phyloP scores from a whole-genome alignment of 371 early-diverging fungal genomes.

The Lichtheimia corymbifera region DNA sequence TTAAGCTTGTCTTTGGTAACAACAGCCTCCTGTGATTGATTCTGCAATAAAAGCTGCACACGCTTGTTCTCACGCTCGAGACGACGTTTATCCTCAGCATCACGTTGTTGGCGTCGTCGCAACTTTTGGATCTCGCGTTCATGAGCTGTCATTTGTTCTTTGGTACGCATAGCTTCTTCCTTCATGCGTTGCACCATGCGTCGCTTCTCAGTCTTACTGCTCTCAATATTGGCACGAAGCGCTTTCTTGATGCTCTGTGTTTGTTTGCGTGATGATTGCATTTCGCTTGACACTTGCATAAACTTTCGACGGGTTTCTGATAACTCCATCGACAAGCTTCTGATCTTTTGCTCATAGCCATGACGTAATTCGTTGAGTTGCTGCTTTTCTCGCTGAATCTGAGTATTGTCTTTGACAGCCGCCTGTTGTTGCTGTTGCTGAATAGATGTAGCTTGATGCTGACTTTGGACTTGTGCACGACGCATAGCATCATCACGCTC shows the following conservation, averaged over 20 bases:
- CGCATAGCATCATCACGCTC: constrained; percentile 59
- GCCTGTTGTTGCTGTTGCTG: constrained; percentile 27
- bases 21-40: constrained; percentile 53
- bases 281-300: constrained; percentile 53
- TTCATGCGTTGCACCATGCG: constrained; percentile 80
- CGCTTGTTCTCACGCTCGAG: constrained; percentile 68
- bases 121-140: constrained; percentile 76
- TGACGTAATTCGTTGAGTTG: constrained; percentile 32
- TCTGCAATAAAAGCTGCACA: constrained; percentile 54
- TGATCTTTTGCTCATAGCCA: constrained; percentile 71
- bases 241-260: constrained; percentile 53
- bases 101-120: constrained; percentile 63
- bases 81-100: constrained; percentile 64
- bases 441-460: neutral
- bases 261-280: constrained; percentile 53
- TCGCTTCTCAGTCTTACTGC: constrained; percentile 70
- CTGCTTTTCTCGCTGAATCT: constrained; percentile 19
- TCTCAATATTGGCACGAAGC: constrained; percentile 56
- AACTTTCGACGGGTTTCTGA: constrained; percentile 60
- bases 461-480: constrained; percentile 36
- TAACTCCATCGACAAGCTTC: constrained; percentile 46
- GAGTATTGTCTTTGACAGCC: constrained; percentile 9
- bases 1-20: constrained; percentile 59
- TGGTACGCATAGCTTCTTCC: constrained; percentile 67
- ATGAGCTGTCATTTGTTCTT: constrained; percentile 61